phyloP scores from a whole-genome alignment of 257 asterid species.

The Forsythia viridissima region DNA sequence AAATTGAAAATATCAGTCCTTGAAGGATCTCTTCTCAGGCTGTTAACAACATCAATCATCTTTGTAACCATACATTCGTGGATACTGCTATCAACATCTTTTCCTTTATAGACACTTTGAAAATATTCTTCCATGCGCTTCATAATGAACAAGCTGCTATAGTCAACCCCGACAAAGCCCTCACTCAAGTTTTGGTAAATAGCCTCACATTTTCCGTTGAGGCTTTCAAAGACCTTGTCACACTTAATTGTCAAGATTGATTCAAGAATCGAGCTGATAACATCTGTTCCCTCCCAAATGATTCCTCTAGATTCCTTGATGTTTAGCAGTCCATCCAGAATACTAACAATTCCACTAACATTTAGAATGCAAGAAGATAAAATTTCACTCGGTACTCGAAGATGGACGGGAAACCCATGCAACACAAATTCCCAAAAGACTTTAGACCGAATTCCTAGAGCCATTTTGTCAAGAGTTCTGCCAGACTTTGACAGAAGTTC shows the following conservation, averaged over 20 bases:
- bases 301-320: constrained; percentile 48
- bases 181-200: constrained; percentile 60
- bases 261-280: constrained; percentile 60
- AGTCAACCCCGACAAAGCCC: constrained; percentile 67
- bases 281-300: constrained; percentile 49
- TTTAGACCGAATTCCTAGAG: constrained; percentile 61
- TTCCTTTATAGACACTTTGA: constrained; percentile 38
- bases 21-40: constrained; percentile 62
- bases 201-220: constrained; percentile 64
- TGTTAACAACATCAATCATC: constrained; percentile 63
- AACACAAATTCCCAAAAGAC: constrained; percentile 69
- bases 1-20: constrained; percentile 44
- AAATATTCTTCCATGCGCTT: constrained; percentile 82
- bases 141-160: constrained; percentile 59
- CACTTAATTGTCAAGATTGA: constrained; percentile 68
- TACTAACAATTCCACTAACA: constrained; percentile 54
- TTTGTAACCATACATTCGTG: constrained; percentile 61
- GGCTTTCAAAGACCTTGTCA: constrained; percentile 73
- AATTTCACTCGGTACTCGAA: constrained; percentile 53
- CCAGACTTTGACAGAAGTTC: constrained; percentile 56
- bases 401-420: constrained; percentile 85
- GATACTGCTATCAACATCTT: constrained; percentile 56
- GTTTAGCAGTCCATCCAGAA: constrained; percentile 66
- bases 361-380: constrained; percentile 79
- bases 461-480: constrained; percentile 53